Conservation (phyloP, 306 rosid species). For the Begonia fuchsioides region DNA sequence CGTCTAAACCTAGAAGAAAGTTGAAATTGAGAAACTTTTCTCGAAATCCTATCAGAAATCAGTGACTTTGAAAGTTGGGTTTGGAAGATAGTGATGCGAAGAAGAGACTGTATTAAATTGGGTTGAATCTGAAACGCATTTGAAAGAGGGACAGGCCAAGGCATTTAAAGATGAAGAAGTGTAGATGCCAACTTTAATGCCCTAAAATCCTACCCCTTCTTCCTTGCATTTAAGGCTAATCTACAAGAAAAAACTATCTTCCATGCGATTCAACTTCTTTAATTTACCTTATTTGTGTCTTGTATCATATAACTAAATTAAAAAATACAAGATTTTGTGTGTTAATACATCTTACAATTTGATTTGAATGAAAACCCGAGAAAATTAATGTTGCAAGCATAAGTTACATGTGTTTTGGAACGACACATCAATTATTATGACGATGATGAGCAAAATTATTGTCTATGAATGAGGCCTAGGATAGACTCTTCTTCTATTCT, state of each 20-base stretch:
- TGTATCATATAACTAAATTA: no score
- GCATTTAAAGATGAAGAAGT: background rate
- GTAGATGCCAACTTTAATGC: background rate
- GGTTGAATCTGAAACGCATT: background rate
- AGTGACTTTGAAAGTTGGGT: background rate
- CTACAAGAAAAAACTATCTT: background rate
- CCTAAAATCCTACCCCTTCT: slow-evolving; percentile 1
- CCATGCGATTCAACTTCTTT: background rate
- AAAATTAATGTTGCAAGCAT: no score
- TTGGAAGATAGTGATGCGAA: background rate
- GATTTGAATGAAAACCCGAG: no score
- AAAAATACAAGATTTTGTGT: no score
- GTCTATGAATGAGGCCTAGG: no score
- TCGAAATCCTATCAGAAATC: background rate
- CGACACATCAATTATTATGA: no score
- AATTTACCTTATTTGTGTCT: no score
- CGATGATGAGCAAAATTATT: no score
- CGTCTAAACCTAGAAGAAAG: background rate
- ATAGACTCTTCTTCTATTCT: no score
- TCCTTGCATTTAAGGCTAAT: background rate
- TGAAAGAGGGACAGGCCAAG: background rate
- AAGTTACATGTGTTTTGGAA: no score
- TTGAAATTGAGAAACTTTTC: background rate
- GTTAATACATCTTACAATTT: no score
- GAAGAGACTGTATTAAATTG: background rate